Evolutionary conservation across 441 rosid genomes (phyloP), one percentile per base, ranked within the genome.

Genomic region (Rhodomyrtus psidioides): DNA sequence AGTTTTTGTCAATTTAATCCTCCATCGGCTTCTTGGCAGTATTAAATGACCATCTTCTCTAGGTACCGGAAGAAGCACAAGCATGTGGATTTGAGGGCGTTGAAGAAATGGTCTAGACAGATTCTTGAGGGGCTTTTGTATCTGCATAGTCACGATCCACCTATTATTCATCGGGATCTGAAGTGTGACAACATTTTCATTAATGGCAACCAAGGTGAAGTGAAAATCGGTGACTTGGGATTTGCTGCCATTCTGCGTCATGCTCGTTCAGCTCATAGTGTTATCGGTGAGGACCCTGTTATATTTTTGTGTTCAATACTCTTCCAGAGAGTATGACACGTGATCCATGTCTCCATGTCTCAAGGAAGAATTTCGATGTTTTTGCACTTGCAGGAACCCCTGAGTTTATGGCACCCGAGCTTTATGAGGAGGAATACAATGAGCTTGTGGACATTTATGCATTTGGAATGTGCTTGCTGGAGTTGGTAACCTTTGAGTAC

Each of bases 361-460:
- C 7, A 58, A 55, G 42, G 85, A 70, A 87, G 42, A 82, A 51
- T 83, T 70, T 74, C 44, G 57, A 81, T 4, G 9, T 46, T 53
- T n/a, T 60, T 53, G 44, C 83, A 15, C 74, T 75, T 44, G 53
- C 79, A 94, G 96, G 96, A 55, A 94, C 96, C 54, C 96, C 96
- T 15, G 96, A 92, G 44, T 94, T 93, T 86, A 94, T 94, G 96
- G 96, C 96, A 5, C 95, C 96, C 0, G 96, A 94, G 86, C 94
- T 94, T 83, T 93, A 94, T 44, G 96, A 94, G 86, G 96, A 94
- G 85, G 94, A 94, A 76, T 94, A 94, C 84, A 91, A 94, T 57
- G 96, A 93, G 89, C 94, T 94, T 34, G 95, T 94, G 44, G 96
- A 94, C 86, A 92, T 94, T 86, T 94, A 94, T 49, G 93, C 95